These are phyloP conservation scores for Moricandia moricandioides DNA, from an alignment of 345 rosid species.

Conservation along the genomic window DNA sequence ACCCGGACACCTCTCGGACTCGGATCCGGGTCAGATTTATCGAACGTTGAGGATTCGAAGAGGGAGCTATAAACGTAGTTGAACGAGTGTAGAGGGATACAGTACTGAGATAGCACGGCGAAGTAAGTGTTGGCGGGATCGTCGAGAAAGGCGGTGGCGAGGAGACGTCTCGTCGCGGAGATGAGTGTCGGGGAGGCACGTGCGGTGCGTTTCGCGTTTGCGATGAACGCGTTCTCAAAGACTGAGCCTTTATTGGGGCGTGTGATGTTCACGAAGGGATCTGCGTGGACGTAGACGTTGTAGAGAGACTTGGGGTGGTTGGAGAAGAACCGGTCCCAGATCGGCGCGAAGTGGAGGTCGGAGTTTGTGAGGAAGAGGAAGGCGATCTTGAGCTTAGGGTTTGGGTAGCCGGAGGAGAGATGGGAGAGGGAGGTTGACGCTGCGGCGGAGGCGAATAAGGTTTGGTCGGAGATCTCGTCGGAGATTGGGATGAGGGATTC, in stretches of 20 bases:
- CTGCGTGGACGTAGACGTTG: conserved; percentile 89
- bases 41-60: conserved; percentile 49
- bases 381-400: conserved; percentile 73
- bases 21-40: conserved; percentile 46
- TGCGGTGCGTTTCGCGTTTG: conserved; percentile 61
- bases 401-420: conserved; percentile 53
- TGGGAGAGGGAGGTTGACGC: conserved; percentile 49
- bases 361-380: conserved; percentile 92
- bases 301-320: conserved; percentile 39
- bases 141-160: conserved; percentile 81
- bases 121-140: conserved; percentile 87
- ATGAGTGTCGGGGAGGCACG: conserved; percentile 88
- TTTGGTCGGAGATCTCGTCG: conserved; percentile 74
- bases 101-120: conserved; percentile 78
- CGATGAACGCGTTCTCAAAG: conserved; percentile 49
- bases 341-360: conserved; percentile 76
- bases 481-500: conserved; percentile 59
- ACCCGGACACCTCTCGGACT: conserved; percentile 50
- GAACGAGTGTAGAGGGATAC: conserved; percentile 83
- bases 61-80: conserved; percentile 63
- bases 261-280: conserved; percentile 64
- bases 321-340: conserved; percentile 74
- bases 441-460: conserved; percentile 60
- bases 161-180: conserved; percentile 87
- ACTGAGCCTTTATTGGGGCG: conserved; percentile 45